A percentile compares a stretch with the other conserved stretches of the same genome.
Conservation (phyloP, 2,329 filamentous ascomycete genomes). For the Fusarium albosuccineum region DNA sequence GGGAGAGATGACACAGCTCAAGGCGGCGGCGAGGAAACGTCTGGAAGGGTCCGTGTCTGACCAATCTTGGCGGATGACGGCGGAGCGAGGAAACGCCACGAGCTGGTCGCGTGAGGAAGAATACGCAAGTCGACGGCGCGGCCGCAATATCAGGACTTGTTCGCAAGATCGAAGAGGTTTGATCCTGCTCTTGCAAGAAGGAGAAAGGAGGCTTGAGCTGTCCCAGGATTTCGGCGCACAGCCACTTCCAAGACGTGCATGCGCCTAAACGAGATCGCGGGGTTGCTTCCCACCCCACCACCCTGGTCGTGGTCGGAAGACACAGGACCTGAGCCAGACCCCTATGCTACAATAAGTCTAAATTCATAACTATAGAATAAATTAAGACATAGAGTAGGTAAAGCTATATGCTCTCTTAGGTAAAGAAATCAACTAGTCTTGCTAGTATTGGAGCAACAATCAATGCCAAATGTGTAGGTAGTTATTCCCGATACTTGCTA, state of each 20-base stretch:
- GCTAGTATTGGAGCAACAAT: too few relatives aligned
- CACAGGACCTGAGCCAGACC: too few relatives aligned
- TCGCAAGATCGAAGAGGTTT: background rate
- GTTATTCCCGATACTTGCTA: background rate
- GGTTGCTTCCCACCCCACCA: conserved; percentile 26
- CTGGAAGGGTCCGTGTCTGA: conserved; percentile 50
- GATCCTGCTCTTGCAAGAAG: conserved; percentile 3
- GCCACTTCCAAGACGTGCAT: conserved; percentile 28
- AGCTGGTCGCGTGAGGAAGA: conserved; percentile 7
- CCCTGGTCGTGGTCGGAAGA: too few relatives aligned
- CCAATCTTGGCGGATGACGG: conserved; percentile 43
- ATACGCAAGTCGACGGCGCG: background rate
- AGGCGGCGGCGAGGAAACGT: conserved; percentile 49
- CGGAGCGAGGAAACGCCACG: conserved; percentile 14
- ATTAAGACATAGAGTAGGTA: too few relatives aligned
- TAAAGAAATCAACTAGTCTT: too few relatives aligned
- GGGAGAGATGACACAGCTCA: conserved; percentile 39
- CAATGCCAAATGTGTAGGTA: background rate
- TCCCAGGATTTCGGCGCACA: conserved; percentile 17
- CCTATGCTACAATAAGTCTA: too few relatives aligned
- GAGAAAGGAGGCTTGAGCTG: conserved; percentile 13
- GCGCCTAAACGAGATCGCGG: conserved; percentile 23
- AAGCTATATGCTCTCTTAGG: too few relatives aligned
- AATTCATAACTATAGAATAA: too few relatives aligned
- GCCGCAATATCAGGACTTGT: background rate